Evolutionary conservation across 2,329 filamentous ascomycete species (phyloP).

Genomic region (Neonectria faginata): DNA sequence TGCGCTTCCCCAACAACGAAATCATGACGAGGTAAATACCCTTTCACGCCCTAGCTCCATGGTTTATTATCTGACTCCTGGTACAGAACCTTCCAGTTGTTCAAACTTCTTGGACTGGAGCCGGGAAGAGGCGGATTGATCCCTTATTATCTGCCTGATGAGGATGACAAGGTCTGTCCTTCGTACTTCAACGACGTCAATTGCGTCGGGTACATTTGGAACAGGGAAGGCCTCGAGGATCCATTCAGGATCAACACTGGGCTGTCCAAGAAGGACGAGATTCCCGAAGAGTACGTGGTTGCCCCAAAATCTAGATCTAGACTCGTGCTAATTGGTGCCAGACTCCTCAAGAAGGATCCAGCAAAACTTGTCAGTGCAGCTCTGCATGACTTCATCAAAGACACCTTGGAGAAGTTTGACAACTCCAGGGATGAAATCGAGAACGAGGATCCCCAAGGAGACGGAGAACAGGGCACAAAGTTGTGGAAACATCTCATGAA

Average conservation of each 20-base stretch:
- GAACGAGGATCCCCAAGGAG: neutral
- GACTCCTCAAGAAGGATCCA: slow-evolving; percentile 12
- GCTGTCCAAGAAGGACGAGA: slow-evolving; percentile 8
- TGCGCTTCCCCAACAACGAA: slow-evolving; percentile 28
- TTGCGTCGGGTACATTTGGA: slow-evolving; percentile 15
- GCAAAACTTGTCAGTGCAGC: slow-evolving; percentile 11
- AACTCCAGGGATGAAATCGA: neutral
- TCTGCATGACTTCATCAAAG: slow-evolving; percentile 13
- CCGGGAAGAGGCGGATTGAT: slow-evolving; percentile 25
- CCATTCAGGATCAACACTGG: slow-evolving; percentile 28
- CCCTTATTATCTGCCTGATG: slow-evolving; percentile 31
- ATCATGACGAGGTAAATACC: slow-evolving; percentile 23
- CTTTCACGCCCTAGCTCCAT: neutral
- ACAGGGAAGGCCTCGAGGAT: slow-evolving; percentile 1
- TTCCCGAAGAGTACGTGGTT: slow-evolving; percentile 9
- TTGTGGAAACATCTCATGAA: slow-evolving; percentile 30
- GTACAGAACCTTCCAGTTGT: slow-evolving; percentile 36
- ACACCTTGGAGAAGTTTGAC: neutral
- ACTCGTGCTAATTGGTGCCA: neutral
- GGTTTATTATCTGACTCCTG: rapidly evolving
- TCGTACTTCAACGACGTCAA: slow-evolving; percentile 34
- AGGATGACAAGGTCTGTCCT: slow-evolving; percentile 15
- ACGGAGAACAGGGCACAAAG: neutral
- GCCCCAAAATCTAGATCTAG: neutral
- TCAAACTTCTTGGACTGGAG: slow-evolving; percentile 32